These are phyloP conservation scores for Saccharomycopsis vini DNA, from an alignment of 805 yeast species.

Conservation along the genomic window DNA sequence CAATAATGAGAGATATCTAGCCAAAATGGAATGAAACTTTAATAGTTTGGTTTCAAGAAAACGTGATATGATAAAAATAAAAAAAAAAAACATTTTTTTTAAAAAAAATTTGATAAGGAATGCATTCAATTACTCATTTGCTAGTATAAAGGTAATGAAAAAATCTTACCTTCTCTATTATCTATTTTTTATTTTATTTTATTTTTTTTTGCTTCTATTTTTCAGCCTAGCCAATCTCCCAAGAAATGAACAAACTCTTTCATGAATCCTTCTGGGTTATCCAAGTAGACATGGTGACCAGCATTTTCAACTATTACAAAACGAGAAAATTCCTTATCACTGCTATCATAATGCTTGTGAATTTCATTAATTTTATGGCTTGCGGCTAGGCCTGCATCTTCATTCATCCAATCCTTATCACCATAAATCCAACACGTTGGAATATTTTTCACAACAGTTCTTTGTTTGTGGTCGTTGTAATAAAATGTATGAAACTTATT, in stretches of 20 bases:
- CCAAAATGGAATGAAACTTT: too few species aligned
- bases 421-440: constrained; percentile 58
- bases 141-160: too few species aligned
- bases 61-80: too few species aligned
- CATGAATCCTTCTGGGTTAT: constrained; percentile 50
- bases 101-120: neutral
- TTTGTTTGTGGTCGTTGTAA: constrained; percentile 52
- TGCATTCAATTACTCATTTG: too few species aligned
- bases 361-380: constrained; percentile 28
- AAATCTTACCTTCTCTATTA: too few species aligned
- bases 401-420: constrained; percentile 65
- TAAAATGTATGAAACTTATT: constrained; percentile 54
- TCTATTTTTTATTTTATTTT: too few species aligned
- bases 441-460: constrained; percentile 30
- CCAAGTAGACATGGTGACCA: constrained; percentile 78
- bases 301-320: constrained; percentile 43
- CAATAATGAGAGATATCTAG: too few species aligned
- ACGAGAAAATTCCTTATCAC: constrained; percentile 33
- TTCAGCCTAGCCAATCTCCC: too few species aligned
- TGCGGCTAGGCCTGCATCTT: constrained; percentile 44
- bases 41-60: too few species aligned
- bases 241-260: constrained; percentile 15
- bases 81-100: too few species aligned
- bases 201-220: too few species aligned
- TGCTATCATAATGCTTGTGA: constrained; percentile 26